Evolutionary conservation across 169 alveolate species (phyloP), one percentile per base, ranked within the genome.

Genomic region (Cryptosporidium muris): DNA sequence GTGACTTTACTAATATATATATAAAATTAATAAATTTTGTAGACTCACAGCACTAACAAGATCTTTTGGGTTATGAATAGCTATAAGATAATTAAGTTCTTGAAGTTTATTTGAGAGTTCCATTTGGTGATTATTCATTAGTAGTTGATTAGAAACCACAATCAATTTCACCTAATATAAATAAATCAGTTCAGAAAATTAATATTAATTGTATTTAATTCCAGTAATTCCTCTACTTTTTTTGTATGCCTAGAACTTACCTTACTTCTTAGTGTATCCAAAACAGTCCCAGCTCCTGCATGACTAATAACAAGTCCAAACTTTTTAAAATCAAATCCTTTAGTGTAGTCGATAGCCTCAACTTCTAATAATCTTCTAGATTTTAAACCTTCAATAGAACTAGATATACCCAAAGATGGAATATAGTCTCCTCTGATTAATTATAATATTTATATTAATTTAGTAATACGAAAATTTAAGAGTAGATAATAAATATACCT

Each of bases 241-340:
- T 49, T 7, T 51, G 6, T 43, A 34, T 25, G 12, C 14, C 2
- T 38, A 66, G 6, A 52, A 67, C 82, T 45, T 81, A 67, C 89
- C 58, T 89, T 88, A 66, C 60, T 81, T 80, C 93, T 82, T 53
- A 92, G 64, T 51, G 90, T 51, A 82, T 90, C 91, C 36, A 92
- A 89, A 34, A 92, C 89, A 34, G 89, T 89, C 9, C 95, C 95
- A 48, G 95, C 94, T 16, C 95, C 95, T 47, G 91, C 95, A 66
- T 92, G 95, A 2, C 92, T 65, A 4, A 92, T 89, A 49, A 92
- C 66, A 67, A 92, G 65, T 40, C 89, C 93, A 66, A 43, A 74
- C n/a, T 74, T 63, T 34, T 43, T 43, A 25, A 58, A 74, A 40
- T 8, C 25, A 25, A 74, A 58, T 54, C 60, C 85, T 42, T 58